Evolutionary conservation across 805 yeast genomes (phyloP).

Genomic region (Candida anglica): DNA sequence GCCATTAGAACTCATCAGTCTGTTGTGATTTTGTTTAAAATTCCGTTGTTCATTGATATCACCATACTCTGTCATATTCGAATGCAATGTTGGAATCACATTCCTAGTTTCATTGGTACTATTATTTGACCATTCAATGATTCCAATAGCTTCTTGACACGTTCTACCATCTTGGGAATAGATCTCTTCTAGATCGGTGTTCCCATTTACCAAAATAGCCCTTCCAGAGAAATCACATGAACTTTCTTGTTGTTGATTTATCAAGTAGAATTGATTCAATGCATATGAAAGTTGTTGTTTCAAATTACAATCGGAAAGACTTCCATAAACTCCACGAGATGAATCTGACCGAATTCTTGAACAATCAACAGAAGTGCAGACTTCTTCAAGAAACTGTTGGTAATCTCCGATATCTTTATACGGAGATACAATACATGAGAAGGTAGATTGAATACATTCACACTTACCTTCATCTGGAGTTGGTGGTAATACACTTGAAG

Average conservation of each 20-base stretch:
- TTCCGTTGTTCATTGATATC: too few species aligned
- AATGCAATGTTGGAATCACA: too few species aligned
- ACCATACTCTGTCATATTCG: too few species aligned
- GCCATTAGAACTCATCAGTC: too few species aligned
- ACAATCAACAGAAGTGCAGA: conserved; percentile 39
- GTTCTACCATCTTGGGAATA: conserved; percentile 21
- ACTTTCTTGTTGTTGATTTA: conserved; percentile 13
- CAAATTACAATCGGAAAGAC: conserved; percentile 35
- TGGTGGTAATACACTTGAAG: conserved; percentile 26
- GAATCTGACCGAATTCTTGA: conserved; percentile 33
- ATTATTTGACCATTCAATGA: too few species aligned
- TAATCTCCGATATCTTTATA: conserved; percentile 12
- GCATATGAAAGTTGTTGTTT: conserved; percentile 38
- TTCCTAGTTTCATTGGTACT: too few species aligned
- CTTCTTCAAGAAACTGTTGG: conserved; percentile 17
- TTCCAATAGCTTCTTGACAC: conserved; percentile 16
- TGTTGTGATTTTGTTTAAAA: too few species aligned
- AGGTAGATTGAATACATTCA: conserved; percentile 39
- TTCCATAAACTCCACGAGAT: conserved; percentile 36
- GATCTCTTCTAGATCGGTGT: conserved; percentile 12
- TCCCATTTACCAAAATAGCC: conserved; percentile 12
- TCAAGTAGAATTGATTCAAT: conserved; percentile 30
- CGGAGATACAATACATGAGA: conserved; percentile 33
- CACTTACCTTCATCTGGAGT: conserved; percentile 41
- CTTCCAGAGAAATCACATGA: conserved; percentile 21